Conservation (phyloP, 2,329 filamentous ascomycete species). For the Scedosporium minutisporum region DNA sequence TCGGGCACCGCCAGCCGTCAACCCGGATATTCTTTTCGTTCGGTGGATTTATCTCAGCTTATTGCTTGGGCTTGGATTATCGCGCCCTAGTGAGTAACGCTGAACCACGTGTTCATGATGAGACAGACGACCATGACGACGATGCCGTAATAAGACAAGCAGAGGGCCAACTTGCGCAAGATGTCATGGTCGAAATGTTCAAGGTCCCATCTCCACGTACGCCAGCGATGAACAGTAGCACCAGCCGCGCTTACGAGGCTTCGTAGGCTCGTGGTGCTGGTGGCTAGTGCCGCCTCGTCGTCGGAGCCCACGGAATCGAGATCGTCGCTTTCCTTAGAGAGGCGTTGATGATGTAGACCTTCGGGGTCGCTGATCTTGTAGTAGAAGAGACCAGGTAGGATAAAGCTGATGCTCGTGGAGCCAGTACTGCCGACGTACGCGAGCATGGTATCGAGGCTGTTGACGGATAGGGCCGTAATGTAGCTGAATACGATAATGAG, state of each 20-base stretch:
- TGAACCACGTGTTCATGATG: conserved; percentile 74
- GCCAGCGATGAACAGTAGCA: conserved; percentile 19
- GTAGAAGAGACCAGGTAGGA: conserved; percentile 91
- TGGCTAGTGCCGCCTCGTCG: conserved; percentile 31
- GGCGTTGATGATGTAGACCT: conserved; percentile 72
- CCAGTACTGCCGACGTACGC: conserved; percentile 94
- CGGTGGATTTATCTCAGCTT: too few relatives aligned
- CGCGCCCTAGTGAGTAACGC: conserved; percentile 44
- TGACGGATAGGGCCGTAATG: conserved; percentile 81
- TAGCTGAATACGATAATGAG: conserved; percentile 77
- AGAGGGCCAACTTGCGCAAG: conserved; percentile 65
- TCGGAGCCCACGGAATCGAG: conserved; percentile 51
- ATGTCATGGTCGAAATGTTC: conserved; percentile 53
- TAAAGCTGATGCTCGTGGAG: conserved; percentile 92
- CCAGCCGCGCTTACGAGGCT: conserved; percentile 29
- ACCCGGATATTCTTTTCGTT: too few relatives aligned
- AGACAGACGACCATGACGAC: conserved; percentile 86
- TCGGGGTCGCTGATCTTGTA: conserved; percentile 95
- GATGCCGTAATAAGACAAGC: conserved; percentile 71
- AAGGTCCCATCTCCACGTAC: conserved; percentile 43
- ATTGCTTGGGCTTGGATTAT: too few relatives aligned
- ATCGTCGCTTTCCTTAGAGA: conserved; percentile 87
- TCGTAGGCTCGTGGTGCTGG: conserved; percentile 34
- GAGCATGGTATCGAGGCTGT: conserved; percentile 78
- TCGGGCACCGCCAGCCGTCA: too few relatives aligned